A percentile compares a stretch with the other conserved stretches of the same genome.
phyloP scores from a whole-genome alignment of 371 early-diverging fungal genomes.

The Mucor irregularis region DNA sequence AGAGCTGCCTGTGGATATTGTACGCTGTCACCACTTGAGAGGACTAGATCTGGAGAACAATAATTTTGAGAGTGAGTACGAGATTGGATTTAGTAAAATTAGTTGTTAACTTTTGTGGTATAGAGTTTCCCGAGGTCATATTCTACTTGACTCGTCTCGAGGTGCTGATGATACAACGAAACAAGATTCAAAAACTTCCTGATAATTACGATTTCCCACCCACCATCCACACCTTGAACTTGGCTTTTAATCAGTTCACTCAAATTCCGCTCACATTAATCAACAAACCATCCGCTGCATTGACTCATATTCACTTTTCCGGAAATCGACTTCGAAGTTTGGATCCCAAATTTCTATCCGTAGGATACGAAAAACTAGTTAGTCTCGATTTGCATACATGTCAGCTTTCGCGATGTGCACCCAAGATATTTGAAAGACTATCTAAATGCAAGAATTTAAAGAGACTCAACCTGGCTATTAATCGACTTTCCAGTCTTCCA shows the following conservation, averaged over 20 bases:
- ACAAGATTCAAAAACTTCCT: conserved; percentile 37
- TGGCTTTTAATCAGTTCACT: conserved; percentile 48
- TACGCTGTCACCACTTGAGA: conserved; percentile 51
- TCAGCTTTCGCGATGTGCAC: conserved; percentile 36
- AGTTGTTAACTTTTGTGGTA: too few relatives aligned
- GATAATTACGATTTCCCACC: conserved; percentile 29
- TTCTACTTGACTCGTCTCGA: conserved; percentile 35
- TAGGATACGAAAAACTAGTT: conserved; percentile 47
- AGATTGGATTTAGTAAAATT: too few relatives aligned
- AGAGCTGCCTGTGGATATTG: conserved; percentile 54
- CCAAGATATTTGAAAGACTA: conserved; percentile 22
- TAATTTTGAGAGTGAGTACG: conserved; percentile 37
- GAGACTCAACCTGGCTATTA: conserved; percentile 68
- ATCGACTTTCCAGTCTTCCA: conserved; percentile 56
- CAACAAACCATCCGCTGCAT: conserved; percentile 35
- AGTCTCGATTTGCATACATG: conserved; percentile 72
- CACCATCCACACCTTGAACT: conserved; percentile 41
- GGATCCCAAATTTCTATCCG: conserved; percentile 44
- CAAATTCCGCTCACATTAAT: conserved; percentile 49
- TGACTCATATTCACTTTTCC: conserved; percentile 61
- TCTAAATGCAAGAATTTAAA: conserved; percentile 43
- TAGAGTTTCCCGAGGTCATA: conserved; percentile 53
- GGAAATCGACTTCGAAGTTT: conserved; percentile 53
- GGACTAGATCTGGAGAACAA: conserved; percentile 69
- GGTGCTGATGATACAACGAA: conserved; percentile 48